Evolutionary conservation across 768 basidiomycete genomes (phyloP).

Genomic region (Termitomyces sp.): DNA sequence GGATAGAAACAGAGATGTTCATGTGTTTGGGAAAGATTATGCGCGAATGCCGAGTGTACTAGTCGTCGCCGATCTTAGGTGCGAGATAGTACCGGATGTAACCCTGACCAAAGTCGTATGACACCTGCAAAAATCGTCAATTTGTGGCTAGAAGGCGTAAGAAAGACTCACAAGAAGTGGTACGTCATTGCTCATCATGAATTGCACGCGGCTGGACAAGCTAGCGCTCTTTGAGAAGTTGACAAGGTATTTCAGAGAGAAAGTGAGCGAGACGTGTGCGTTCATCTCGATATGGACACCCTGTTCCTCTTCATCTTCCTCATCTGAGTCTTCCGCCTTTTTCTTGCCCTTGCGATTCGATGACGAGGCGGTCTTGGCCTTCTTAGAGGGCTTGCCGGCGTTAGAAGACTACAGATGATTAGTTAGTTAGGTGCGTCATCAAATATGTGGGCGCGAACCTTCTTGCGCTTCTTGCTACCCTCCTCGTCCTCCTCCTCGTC

Average conservation of each 20-base stretch:
- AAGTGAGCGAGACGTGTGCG: slow-evolving; percentile 86
- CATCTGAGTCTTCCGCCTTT: slow-evolving; percentile 35
- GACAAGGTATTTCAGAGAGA: slow-evolving; percentile 94
- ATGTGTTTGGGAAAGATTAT: background rate
- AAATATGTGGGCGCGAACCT: slow-evolving; percentile 27
- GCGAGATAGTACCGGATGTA: slow-evolving; percentile 93
- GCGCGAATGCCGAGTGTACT: background rate
- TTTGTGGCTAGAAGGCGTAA: background rate
- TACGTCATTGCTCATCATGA: slow-evolving; percentile 91
- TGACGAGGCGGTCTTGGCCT: slow-evolving; percentile 30
- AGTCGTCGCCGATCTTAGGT: slow-evolving; percentile 88
- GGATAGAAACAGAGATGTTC: background rate
- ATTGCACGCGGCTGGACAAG: slow-evolving; percentile 64
- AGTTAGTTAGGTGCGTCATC: slow-evolving; percentile 1
- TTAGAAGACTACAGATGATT: slow-evolving; percentile 24
- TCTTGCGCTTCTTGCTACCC: slow-evolving; percentile 67
- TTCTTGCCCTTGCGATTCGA: slow-evolving; percentile 53
- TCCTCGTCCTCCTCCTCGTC: slow-evolving; percentile 46
- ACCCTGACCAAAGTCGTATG: slow-evolving; percentile 86
- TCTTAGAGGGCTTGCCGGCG: slow-evolving; percentile 39
- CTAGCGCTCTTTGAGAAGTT: slow-evolving; percentile 91
- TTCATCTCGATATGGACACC: slow-evolving; percentile 82
- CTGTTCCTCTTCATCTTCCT: slow-evolving; percentile 44
- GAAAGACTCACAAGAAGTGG: slow-evolving; percentile 65
- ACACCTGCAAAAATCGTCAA: slow-evolving; percentile 45